Percentiles rank a stretch among this genome's conserved stretches.
Evolutionary conservation across 176 grass and related monocot species (phyloP).

Genomic region (Luzula sylvatica): DNA sequence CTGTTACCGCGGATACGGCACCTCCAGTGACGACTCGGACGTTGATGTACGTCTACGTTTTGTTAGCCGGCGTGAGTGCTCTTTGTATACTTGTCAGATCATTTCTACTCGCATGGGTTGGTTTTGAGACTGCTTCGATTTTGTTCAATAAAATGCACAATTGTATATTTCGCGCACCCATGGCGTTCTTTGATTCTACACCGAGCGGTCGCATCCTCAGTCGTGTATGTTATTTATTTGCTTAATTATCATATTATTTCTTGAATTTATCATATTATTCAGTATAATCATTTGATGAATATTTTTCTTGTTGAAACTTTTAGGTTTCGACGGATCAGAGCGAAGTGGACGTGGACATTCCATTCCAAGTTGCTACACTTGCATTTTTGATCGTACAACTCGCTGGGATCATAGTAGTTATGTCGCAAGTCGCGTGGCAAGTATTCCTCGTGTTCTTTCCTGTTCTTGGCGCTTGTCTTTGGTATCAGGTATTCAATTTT

Average conservation of each 20-base stretch:
- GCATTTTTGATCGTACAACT: slow-evolving; percentile 38
- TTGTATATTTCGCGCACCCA: slow-evolving; percentile 76
- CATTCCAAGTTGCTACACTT: slow-evolving; percentile 13
- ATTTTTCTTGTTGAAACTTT: background rate
- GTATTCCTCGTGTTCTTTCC: slow-evolving; percentile 44
- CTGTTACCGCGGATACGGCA: slow-evolving; percentile 39
- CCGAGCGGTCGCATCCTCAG: slow-evolving; percentile 70
- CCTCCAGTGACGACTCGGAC: slow-evolving; percentile 46
- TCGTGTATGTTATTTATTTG: slow-evolving; percentile 37
- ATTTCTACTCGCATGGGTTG: slow-evolving; percentile 52
- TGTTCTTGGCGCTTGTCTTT: slow-evolving; percentile 26
- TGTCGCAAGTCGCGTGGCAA: slow-evolving; percentile 51
- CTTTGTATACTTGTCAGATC: slow-evolving; percentile 43
- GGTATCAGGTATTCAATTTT: slow-evolving; percentile 37
- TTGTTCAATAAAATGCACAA: slow-evolving; percentile 72
- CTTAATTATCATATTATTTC: background rate
- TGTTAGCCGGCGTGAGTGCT: slow-evolving; percentile 49
- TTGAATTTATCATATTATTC: background rate
- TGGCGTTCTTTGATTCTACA: slow-evolving; percentile 91
- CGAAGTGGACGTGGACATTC: slow-evolving; percentile 30
- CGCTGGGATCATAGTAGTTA: slow-evolving; percentile 34
- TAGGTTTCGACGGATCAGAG: slow-evolving; percentile 50
- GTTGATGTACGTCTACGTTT: slow-evolving; percentile 63
- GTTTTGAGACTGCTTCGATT: slow-evolving; percentile 63
- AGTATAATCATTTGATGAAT: too few species aligned